These are phyloP conservation scores for Syzygium syzygioides DNA, from an alignment of 441 rosid genomes.

Conservation along the genomic window DNA sequence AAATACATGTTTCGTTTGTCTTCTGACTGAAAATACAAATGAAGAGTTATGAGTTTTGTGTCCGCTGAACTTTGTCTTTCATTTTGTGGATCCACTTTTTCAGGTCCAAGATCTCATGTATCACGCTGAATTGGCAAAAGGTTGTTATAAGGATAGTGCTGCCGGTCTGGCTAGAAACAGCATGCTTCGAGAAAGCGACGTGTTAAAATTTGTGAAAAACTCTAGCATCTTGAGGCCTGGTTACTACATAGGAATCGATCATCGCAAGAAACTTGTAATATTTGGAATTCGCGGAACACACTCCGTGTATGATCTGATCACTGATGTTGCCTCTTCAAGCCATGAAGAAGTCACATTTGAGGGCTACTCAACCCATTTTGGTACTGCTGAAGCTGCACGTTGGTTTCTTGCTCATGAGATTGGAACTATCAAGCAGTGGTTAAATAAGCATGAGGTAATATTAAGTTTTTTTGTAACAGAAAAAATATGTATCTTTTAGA, in stretches of 20 bases:
- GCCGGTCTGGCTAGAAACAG: constrained; percentile 60
- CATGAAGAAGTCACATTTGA: constrained; percentile 77
- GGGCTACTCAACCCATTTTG: constrained; percentile 89
- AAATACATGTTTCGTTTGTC: not conserved
- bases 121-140: constrained; percentile 82
- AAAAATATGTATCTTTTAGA: not conserved
- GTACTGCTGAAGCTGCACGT: constrained; percentile 89
- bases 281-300: constrained; percentile 85
- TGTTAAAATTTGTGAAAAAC: constrained; percentile 66
- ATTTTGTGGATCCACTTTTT: constrained; percentile 6
- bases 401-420: constrained; percentile 87
- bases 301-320: constrained; percentile 75
- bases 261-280: constrained; percentile 63
- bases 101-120: constrained; percentile 88
- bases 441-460: constrained; percentile 59
- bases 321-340: constrained; percentile 76
- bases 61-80: not conserved
- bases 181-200: constrained; percentile 74
- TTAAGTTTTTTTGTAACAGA: not conserved
- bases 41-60: not conserved
- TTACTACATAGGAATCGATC: constrained; percentile 76
- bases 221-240: constrained; percentile 96
- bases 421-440: constrained; percentile 58
- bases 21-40: not conserved
- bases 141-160: constrained; percentile 56